phyloP scores from a whole-genome alignment of 2,329 filamentous ascomycete genomes.

The Lasiodiplodia citricola region DNA sequence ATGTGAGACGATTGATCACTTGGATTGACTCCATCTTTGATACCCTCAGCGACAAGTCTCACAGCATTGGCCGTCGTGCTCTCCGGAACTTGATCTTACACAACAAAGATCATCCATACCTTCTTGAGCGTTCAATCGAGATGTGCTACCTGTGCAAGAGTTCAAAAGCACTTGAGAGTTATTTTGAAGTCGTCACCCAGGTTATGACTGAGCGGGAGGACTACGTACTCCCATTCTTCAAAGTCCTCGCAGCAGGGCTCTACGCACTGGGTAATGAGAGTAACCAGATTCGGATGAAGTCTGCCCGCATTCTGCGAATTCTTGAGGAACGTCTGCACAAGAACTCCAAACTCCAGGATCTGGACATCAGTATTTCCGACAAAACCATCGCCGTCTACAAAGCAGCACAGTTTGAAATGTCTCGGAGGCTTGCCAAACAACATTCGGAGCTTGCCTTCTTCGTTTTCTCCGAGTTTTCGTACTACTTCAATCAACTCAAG shows the following conservation, averaged over 20 bases:
- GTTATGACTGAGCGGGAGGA: constrained; percentile 84
- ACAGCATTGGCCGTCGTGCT: constrained; percentile 85
- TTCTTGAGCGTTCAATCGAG: constrained; percentile 88
- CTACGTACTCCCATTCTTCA: constrained; percentile 88
- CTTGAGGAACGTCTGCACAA: constrained; percentile 83
- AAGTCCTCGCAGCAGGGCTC: constrained; percentile 82
- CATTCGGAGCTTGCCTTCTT: constrained; percentile 89
- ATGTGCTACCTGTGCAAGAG: constrained; percentile 85
- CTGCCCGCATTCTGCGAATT: constrained; percentile 77
- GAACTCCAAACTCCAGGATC: constrained; percentile 92
- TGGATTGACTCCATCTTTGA: constrained; percentile 98
- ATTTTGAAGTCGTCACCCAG: constrained; percentile 89
- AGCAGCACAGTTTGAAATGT: constrained; percentile 94
- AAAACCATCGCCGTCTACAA: constrained; percentile 99
- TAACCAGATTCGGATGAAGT: constrained; percentile 86
- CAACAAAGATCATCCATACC: constrained; percentile 83
- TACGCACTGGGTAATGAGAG: constrained; percentile 93
- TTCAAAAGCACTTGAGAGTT: constrained; percentile 87
- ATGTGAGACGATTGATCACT: constrained; percentile 86
- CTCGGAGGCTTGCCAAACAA: constrained; percentile 84
- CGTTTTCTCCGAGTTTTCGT: constrained; percentile 93
- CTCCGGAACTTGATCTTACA: constrained; percentile 88
- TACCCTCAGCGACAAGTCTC: constrained; percentile 87
- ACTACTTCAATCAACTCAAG: constrained; percentile 87
- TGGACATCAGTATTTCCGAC: constrained; percentile 97